Base-by-base conservation (phyloP, 768 basidiomycete species). In the Amanita jacksonii region DNA sequence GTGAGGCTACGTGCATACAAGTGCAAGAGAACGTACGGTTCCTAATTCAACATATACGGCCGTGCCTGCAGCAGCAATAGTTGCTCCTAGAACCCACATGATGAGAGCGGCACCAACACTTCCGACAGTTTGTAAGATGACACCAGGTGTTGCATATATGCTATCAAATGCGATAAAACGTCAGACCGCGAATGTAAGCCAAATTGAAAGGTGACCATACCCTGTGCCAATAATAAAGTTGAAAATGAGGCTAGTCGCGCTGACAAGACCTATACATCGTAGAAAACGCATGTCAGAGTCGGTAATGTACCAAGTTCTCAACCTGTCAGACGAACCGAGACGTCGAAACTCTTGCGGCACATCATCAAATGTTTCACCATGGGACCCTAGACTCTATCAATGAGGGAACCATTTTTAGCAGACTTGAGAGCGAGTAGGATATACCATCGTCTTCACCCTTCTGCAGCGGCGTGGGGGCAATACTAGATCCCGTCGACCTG, bases 221-320 rank as follows among this genome's bases (percentile, higher is more conserved):
- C 83, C 81, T 15, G 81, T 77, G 15, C 83, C 82, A 23, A 85
- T 79, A n/a, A 83, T 70, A 22, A 78, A 72, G 54, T 86, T 86
- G 65, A 85, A 83, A 28, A 86, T 78, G 33, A 86, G 72, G 50
- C 74, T 79, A 2, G 75, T 59, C 3, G 79, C 74, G 47, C 76
- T 81, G 35, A 71, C 56, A 5, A 73, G 53, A 5, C 74, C 73
- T 74, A 44, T 24, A 27, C 22, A 44, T 34, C 22, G 20, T 9
- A 34, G 22, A 33, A 38, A 38, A 3, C 13, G 18, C 16, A n/a
- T n/a, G n/a, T n/a, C n/a, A n/a, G n/a, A n/a, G 41, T 45, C 12
- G 13, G 9, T 20, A n/a, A 25, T 16, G 5, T 9, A 30, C 19
- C 13, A 25, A 7, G 25, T 13, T 28, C 38, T 12, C 24, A 12